These are phyloP conservation scores for Prunus campanulata DNA, from an alignment of 306 rosid genomes.

Conservation along the genomic window DNA sequence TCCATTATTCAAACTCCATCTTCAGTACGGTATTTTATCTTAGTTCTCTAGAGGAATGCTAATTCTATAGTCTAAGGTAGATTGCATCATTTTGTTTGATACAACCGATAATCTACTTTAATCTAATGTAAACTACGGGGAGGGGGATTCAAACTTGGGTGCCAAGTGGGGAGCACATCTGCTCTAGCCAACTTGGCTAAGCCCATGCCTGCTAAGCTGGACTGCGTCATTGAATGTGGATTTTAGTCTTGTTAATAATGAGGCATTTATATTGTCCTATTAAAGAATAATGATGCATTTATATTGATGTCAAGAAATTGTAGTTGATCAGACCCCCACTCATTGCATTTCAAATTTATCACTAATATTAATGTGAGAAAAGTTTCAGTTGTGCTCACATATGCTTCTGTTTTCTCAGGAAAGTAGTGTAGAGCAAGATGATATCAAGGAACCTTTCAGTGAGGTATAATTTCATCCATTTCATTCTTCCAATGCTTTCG, in stretches of 20 bases:
- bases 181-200: no score
- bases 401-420: constrained; percentile 54
- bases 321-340: background rate
- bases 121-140: no score
- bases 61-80: background rate
- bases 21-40: background rate
- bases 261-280: background rate
- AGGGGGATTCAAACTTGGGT: no score
- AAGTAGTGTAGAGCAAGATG: constrained; percentile 87
- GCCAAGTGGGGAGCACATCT: no score
- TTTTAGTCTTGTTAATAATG: background rate
- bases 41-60: background rate
- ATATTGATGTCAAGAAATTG: background rate
- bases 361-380: constrained; percentile 7
- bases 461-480: constrained; percentile 55
- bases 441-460: constrained; percentile 89
- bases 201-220: no score
- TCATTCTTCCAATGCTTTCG: background rate
- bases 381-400: constrained; percentile 23
- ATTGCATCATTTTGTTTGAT: no score
- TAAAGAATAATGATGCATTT: background rate
- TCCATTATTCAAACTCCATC: background rate
- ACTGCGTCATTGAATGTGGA: background rate
- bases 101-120: no score
- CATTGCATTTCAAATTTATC: background rate